These are phyloP conservation scores for Carex arenaria DNA, from an alignment of 202 grass and related monocot species.

Conservation along the genomic window DNA sequence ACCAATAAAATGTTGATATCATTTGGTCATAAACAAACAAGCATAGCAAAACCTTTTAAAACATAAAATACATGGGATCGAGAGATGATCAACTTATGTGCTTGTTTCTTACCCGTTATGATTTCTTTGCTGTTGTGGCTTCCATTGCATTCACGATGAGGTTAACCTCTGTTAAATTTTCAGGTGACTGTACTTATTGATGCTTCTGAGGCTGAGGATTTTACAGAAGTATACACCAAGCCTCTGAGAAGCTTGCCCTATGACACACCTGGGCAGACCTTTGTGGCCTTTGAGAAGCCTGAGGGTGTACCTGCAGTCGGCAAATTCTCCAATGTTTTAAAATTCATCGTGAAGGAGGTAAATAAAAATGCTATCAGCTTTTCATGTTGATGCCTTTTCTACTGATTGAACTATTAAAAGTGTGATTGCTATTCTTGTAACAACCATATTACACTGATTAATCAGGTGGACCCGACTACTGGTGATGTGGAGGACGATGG, in stretches of 20 bases:
- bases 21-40: background rate
- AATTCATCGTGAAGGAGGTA: slow-evolving; percentile 99
- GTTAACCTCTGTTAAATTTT: slow-evolving; percentile 17
- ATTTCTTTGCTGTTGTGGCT: background rate
- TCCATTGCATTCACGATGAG: background rate
- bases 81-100: background rate
- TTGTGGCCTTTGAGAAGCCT: slow-evolving; percentile 94
- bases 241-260: slow-evolving; percentile 75
- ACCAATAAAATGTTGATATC: background rate
- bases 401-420: background rate
- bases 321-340: slow-evolving; percentile 89
- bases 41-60: background rate
- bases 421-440: slow-evolving; percentile 1
- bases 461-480: slow-evolving; percentile 77
- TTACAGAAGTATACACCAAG: slow-evolving; percentile 63
- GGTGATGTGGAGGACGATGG: slow-evolving; percentile 92
- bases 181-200: slow-evolving; percentile 93
- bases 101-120: background rate
- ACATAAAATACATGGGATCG: background rate
- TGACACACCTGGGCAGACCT: slow-evolving; percentile 79
- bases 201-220: slow-evolving; percentile 93
- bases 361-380: background rate
- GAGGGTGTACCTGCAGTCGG: slow-evolving; percentile 73
- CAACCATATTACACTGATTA: background rate
- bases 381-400: background rate